These are phyloP conservation scores for Diaporthe eres DNA, from an alignment of 2,329 filamentous ascomycete species.

Conservation along the genomic window DNA sequence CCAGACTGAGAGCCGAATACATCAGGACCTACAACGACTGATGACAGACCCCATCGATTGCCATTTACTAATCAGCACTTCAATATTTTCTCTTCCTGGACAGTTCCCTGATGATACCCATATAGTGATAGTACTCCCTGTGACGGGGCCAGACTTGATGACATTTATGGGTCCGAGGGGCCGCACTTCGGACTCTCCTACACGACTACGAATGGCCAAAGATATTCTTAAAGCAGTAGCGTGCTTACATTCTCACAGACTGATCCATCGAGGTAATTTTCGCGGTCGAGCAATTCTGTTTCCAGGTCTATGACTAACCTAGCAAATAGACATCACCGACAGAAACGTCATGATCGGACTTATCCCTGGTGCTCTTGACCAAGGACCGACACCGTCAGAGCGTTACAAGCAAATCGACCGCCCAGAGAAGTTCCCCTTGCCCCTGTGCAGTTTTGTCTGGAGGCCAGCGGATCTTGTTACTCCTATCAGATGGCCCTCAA, in stretches of 20 bases:
- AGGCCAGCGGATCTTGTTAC: slow-evolving; percentile 8
- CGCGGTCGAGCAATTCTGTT: not conserved
- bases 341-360: not conserved
- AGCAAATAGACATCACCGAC: not conserved
- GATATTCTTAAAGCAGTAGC: slow-evolving; percentile 16
- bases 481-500: not conserved
- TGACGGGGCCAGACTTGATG: not conserved
- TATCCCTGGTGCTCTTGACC: not conserved
- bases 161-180: not conserved
- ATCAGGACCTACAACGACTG: not conserved
- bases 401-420: slow-evolving; percentile 26
- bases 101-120: not conserved
- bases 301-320: not conserved
- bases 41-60: slow-evolving; percentile 1
- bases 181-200: not conserved
- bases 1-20: slow-evolving; percentile 5
- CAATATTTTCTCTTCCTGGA: slow-evolving; percentile 11
- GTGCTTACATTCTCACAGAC: not conserved
- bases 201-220: slow-evolving; percentile 1
- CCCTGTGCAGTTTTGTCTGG: not conserved
- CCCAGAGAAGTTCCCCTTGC: not conserved
- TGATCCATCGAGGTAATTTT: slow-evolving; percentile 4
- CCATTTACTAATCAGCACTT: not conserved
- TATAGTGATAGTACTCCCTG: slow-evolving; percentile 12
- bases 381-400: slow-evolving; percentile 2